Evolutionary conservation across 345 rosid genomes (phyloP).

Genomic region (Anastatica hierochuntica): DNA sequence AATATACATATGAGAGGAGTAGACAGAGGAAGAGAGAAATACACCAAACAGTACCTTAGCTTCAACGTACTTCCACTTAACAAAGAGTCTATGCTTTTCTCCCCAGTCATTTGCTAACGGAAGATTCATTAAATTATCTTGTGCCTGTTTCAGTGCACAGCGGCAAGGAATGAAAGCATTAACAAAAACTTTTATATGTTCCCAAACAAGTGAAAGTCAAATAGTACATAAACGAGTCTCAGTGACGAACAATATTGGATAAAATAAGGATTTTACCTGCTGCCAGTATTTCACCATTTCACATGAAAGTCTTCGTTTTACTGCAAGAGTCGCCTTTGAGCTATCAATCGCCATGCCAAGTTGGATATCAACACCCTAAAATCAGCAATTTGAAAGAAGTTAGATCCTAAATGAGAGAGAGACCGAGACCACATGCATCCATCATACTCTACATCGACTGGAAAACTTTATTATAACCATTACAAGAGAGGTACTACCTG

Average conservation of each 20-base stretch:
- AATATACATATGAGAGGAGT: not conserved
- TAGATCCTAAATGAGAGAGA: not conserved
- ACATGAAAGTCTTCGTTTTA: slow-evolving; percentile 96
- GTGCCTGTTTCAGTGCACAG: slow-evolving; percentile 53
- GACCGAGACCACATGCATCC: not conserved
- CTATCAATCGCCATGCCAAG: slow-evolving; percentile 99
- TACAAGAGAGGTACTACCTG: slow-evolving; percentile 46
- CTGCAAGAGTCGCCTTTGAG: slow-evolving; percentile 97
- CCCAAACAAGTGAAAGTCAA: not conserved
- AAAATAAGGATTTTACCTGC: slow-evolving; percentile 46
- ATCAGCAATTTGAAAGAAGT: slow-evolving; percentile 10
- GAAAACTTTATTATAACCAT: slow-evolving; percentile 7
- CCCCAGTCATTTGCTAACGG: slow-evolving; percentile 95
- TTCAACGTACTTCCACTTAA: slow-evolving; percentile 92
- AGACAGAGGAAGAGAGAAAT: not conserved
- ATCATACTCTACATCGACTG: not conserved
- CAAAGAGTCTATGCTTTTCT: slow-evolving; percentile 69
- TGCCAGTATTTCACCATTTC: slow-evolving; percentile 99
- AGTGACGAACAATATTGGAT: not conserved
- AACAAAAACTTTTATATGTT: slow-evolving; percentile 6
- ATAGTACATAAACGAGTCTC: not conserved
- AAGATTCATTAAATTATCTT: slow-evolving; percentile 85
- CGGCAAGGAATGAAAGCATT: slow-evolving; percentile 13
- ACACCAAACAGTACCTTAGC: slow-evolving; percentile 50
- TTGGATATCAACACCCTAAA: slow-evolving; percentile 91